Base-by-base conservation (phyloP, 345 rosid species). In the Salix udensis region DNA sequence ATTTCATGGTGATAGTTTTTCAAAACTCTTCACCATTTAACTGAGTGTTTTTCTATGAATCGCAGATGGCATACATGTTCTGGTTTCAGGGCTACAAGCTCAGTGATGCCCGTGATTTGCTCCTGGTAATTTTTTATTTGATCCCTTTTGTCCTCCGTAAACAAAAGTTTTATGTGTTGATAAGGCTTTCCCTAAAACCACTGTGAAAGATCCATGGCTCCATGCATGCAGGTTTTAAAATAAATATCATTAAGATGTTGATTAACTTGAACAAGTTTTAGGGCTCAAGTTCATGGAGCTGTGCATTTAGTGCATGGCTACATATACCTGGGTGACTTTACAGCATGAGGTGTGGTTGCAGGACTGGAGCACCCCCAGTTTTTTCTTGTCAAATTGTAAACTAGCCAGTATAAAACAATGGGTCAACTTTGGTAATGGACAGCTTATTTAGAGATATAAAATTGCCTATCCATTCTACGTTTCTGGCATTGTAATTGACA, bases 21-120 rank as follows among this genome's bases (percentile, higher is more conserved):
- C 37, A 61, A 71, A 60, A 69, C 30, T 62, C 73, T 67, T 75
- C 39, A 15, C 52, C 61, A 68, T 3, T 75, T 28, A 68, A 55
- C 68, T 77, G 37, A 74, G 58, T 23, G 37, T 78, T 70, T 76
- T 6, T 74, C 46, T 39, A 67, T 79, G 65, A 65, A 81, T 77
- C 75, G 68, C 98, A 96, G 97, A 68, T 93, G 88, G 90, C 99
- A 50, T 91, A 89, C 89, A 91, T 96, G 98, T 93, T 90, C 83
- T 96, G 99, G 99, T 88, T 93, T 83, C 94, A 82, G 81, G 97
- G 92, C 76, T 93, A 93, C 86, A 91, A 88, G 87, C 97, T 96
- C 30, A 86, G 73, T 71, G 91, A 93, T 24, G 98, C 97, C 67
- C 87, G 88, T 81, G 87, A 73, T 68, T 65, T 91, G 77, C 92